A percentile compares a stretch with the other conserved stretches of the same genome.
Conservation (phyloP, 257 asterid species). For the Primulina huaijiensis region DNA sequence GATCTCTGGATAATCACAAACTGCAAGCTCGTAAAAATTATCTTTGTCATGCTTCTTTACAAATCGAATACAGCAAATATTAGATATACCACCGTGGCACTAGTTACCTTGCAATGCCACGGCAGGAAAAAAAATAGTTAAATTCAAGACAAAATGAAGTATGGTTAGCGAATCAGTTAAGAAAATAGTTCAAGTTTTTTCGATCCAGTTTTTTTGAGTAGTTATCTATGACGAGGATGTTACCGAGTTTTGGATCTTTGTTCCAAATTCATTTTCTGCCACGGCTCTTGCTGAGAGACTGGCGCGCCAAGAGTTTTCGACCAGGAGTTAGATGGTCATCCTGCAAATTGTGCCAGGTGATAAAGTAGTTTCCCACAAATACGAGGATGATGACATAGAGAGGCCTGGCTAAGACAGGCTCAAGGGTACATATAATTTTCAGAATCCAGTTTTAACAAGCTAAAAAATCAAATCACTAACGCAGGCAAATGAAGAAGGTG, state of each 20-base stretch:
- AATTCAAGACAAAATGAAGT: background rate
- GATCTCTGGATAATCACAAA: background rate
- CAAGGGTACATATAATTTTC: background rate
- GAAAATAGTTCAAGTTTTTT: background rate
- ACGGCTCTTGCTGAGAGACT: slow-evolving; percentile 72
- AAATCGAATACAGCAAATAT: background rate
- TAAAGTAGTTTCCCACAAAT: slow-evolving; percentile 7
- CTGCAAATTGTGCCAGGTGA: slow-evolving; percentile 44
- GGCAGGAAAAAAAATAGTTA: background rate
- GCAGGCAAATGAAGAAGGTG: background rate
- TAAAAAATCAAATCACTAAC: background rate
- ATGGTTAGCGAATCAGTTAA: background rate
- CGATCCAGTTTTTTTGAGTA: background rate
- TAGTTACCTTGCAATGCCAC: background rate
- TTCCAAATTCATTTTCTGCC: slow-evolving; percentile 52
- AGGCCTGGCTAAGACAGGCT: background rate
- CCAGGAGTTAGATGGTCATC: slow-evolving; percentile 72
- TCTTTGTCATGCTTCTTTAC: background rate
- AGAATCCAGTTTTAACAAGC: background rate
- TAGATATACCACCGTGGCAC: background rate
- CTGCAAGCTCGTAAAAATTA: background rate
- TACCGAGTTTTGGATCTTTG: slow-evolving; percentile 34
- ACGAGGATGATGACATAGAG: background rate
- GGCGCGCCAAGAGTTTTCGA: slow-evolving; percentile 66
- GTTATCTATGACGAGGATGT: background rate